Base-by-base conservation (phyloP, 2,329 filamentous ascomycete species). In the Stagonosporopsis tanaceti region DNA sequence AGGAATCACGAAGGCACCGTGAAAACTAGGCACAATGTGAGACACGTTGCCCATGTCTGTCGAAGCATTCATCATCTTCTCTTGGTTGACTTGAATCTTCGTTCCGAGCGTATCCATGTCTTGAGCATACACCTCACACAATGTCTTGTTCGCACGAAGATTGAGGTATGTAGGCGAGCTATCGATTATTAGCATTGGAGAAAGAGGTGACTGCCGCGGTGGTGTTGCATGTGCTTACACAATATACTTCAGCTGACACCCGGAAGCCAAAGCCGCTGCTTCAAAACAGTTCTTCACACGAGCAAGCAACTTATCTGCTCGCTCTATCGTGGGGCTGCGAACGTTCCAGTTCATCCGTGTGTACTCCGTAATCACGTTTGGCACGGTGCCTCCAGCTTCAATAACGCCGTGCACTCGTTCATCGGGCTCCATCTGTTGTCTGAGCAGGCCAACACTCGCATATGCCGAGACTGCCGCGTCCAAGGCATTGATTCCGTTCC, bases 1-100 rank as follows among this genome's bases (percentile, higher is more conserved):
- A 0, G 78, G 74, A 32, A 85, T 81, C 1, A 69, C 73, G 55
- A 84, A 84, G 30, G 76, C 79, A 4, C 80, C 79, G 59, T 84
- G 82, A 47, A 84, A 79, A 47, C 59, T 61, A n/a, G 63, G 63
- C 14, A 62, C 50, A 20, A 60, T 45, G 41, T 62, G 59, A 5
- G 59, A 60, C 15, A 64, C 59, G 28, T 66, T 66, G 6, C 61
- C 61, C 61, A 59, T 59, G 20, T 66, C 63, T 7, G 63, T 62
- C 4, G 56, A 62, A 15, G 52, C 60, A 1, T 74, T 76, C 54
- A 80, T 66, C 1, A 77, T 69, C 46, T 78, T 76, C 0, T 79
- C 73, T 32, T 77, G 70, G 15, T 73, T 70, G n/a, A 63, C 37
- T n/a, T 77, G 57, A 14, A 81, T 69, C 9, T 75, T 76, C 35